Conservation (phyloP, 495 filamentous ascomycete species). For the Tuber melanosporum region DNA sequence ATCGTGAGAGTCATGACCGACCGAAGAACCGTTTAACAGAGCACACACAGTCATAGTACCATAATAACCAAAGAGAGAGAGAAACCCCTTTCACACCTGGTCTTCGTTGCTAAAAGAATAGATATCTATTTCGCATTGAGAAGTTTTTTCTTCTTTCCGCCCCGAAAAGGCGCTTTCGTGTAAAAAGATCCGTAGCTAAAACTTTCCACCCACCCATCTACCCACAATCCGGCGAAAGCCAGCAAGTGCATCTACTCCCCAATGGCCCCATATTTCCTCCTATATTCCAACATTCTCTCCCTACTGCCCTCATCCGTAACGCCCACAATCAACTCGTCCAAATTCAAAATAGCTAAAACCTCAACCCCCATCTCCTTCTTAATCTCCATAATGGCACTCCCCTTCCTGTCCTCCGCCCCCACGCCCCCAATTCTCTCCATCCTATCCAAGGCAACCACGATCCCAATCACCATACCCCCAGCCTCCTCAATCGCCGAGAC, state of each 20-base stretch:
- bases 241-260: slow-evolving; percentile 2
- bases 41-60: neutral
- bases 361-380: slow-evolving; percentile 59
- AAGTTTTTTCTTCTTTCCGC: neutral
- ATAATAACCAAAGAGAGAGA: neutral
- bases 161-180: neutral
- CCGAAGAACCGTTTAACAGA: slow-evolving; percentile 59
- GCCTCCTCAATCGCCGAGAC: slow-evolving; percentile 73
- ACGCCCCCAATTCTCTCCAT: slow-evolving; percentile 67
- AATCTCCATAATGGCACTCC: slow-evolving; percentile 72
- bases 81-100: neutral
- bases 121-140: neutral
- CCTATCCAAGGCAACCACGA: slow-evolving; percentile 81
- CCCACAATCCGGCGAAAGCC: neutral
- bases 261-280: slow-evolving; percentile 54
- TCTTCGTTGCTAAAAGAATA: neutral
- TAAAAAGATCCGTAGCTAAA: neutral
- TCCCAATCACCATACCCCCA: slow-evolving; percentile 73
- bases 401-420: slow-evolving; percentile 48
- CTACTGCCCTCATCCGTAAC: slow-evolving; percentile 58
- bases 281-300: slow-evolving; percentile 68
- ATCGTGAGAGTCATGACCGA: slow-evolving; percentile 74
- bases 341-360: slow-evolving; percentile 53
- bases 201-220: neutral
- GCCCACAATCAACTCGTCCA: slow-evolving; percentile 75